Percentiles rank a stretch among this genome's conserved stretches.
phyloP scores from a whole-genome alignment of 108 stramenopile genomes.

The Conticribra guillardii region DNA sequence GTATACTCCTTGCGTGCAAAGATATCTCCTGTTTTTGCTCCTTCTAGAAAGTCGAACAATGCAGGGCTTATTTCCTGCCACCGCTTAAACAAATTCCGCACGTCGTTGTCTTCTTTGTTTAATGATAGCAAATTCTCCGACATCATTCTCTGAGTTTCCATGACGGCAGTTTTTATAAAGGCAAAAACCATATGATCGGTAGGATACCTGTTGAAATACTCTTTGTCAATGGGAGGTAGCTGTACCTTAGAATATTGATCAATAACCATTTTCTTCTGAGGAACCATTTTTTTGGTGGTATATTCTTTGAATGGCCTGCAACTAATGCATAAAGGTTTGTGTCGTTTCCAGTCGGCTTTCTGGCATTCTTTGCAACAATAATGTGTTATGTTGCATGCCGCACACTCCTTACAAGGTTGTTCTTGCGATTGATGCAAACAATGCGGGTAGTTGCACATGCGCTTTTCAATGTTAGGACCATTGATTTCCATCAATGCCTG shows the following conservation, averaged over 20 bases:
- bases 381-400: not conserved
- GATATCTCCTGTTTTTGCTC: constrained; percentile 3
- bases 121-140: not conserved
- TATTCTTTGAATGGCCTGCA: constrained; percentile 6
- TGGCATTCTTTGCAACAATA: constrained; percentile 17
- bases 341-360: constrained; percentile 1
- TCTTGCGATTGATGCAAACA: no score
- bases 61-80: constrained; percentile 23
- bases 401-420: not conserved
- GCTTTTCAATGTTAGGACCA: no score
- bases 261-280: not conserved
- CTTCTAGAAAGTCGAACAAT: not conserved
- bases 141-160: not conserved
- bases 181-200: not conserved
- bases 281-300: not conserved
- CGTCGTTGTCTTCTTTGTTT: not conserved
- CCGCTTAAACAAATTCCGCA: constrained; percentile 10
- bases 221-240: not conserved
- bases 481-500: no score
- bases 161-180: not conserved
- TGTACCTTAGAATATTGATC: not conserved
- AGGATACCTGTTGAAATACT: not conserved
- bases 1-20: constrained; percentile 1
- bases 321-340: not conserved
- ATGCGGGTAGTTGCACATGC: no score